Conservation (phyloP, 2,329 filamentous ascomycete genomes). For the Neoarthrinium moseri region DNA sequence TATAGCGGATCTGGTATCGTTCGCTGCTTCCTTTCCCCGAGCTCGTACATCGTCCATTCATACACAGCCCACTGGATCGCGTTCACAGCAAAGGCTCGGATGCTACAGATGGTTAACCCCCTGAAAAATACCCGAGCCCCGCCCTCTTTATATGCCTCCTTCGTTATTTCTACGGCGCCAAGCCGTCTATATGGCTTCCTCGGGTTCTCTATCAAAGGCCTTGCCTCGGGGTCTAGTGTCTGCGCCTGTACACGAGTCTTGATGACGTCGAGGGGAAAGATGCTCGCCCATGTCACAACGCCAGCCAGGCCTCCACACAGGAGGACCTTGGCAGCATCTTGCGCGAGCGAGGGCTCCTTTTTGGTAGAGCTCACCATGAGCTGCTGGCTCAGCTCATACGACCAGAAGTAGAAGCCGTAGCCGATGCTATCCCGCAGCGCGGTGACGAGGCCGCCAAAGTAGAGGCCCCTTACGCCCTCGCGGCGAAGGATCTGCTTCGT, state of each 20-base stretch:
- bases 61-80: slow-evolving; percentile 92
- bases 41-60: slow-evolving; percentile 76
- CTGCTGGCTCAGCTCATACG: slow-evolving; percentile 75
- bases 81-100: slow-evolving; percentile 88
- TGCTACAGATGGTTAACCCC: slow-evolving; percentile 77
- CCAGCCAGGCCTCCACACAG: slow-evolving; percentile 87
- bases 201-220: slow-evolving; percentile 30
- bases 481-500: slow-evolving; percentile 57
- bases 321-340: slow-evolving; percentile 63
- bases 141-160: slow-evolving; percentile 62
- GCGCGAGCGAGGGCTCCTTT: slow-evolving; percentile 21
- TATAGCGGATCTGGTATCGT: background rate
- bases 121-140: slow-evolving; percentile 67
- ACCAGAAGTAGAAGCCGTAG: slow-evolving; percentile 98
- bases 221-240: slow-evolving; percentile 27
- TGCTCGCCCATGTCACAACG: slow-evolving; percentile 82
- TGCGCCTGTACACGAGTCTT: slow-evolving; percentile 92
- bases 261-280: slow-evolving; percentile 89
- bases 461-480: slow-evolving; percentile 68
- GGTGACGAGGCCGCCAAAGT: slow-evolving; percentile 79
- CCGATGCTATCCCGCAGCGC: slow-evolving; percentile 82
- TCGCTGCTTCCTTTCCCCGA: slow-evolving; percentile 35
- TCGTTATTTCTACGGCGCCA: slow-evolving; percentile 63
- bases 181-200: slow-evolving; percentile 27
- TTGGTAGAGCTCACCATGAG: slow-evolving; percentile 40